Base-by-base conservation (phyloP, 208 protist genomes). In the Acanthamoeba sp. region DNA sequence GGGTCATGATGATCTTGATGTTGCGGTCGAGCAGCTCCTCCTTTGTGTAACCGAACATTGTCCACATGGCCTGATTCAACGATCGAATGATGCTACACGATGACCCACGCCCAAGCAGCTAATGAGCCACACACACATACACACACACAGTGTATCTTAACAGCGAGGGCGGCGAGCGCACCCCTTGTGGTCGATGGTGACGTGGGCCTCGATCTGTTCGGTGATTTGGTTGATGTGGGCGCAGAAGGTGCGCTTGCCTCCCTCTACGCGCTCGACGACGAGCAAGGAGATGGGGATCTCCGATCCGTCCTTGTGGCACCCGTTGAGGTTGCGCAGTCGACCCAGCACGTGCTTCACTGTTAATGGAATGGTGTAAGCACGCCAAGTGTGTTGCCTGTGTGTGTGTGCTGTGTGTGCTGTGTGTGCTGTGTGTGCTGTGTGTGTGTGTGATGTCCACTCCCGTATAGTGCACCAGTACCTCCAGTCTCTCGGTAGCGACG, bases 111-210 rank as follows among this genome's bases (percentile, higher is more conserved):
- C n/a, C n/a, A n/a, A n/a, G n/a, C n/a, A n/a, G n/a, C n/a, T 27
- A 62, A 62, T 22, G 22, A 22, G 55, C 55, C 12, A 62, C 16
- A 27, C 55, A 62, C 16, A 62, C 55, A 62, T 62, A 27, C 12
- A 62, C 55, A 27, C 55, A n/a, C n/a, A n/a, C n/a, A n/a, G n/a
- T n/a, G n/a, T n/a, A n/a, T n/a, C n/a, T n/a, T n/a, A n/a, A n/a
- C n/a, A n/a, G n/a, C n/a, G n/a, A n/a, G 48, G 48, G 10, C 62
- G 10, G 6, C 6, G 27, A 7, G 27, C 62, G 55, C 38, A 91
- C 84, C 84, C 84, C 29, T 66, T 91, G 52, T 66, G 16, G 29
- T 91, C 84, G 55, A 91, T 91, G 22, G 84, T 91, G 84, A 91
- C 52, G 52, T 48, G 45, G 29, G 84, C 84, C 55, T 91, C 84